These are phyloP conservation scores for Candida cerambycidarum DNA, from an alignment of 805 yeast species.

Conservation along the genomic window DNA sequence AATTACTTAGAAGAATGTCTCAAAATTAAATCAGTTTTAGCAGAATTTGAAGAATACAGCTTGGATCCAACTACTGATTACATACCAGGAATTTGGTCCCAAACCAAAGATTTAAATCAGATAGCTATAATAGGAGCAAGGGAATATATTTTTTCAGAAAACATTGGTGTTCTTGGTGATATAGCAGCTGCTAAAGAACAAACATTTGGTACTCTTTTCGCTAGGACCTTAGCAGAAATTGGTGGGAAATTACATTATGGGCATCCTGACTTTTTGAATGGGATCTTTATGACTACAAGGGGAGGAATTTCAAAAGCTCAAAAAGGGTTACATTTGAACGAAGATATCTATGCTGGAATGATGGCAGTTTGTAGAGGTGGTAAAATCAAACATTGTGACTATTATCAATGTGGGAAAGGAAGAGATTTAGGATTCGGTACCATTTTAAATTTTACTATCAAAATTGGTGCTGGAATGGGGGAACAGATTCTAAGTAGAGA, in stretches of 20 bases:
- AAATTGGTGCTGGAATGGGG: slow-evolving; percentile 98
- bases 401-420: slow-evolving; percentile 96
- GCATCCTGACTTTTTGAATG: slow-evolving; percentile 93
- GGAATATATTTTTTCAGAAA: slow-evolving; percentile 91
- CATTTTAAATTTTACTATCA: slow-evolving; percentile 88
- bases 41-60: slow-evolving; percentile 84
- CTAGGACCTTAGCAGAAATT: slow-evolving; percentile 87
- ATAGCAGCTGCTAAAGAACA: slow-evolving; percentile 98
- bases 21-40: slow-evolving; percentile 80
- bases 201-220: slow-evolving; percentile 93
- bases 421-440: slow-evolving; percentile 93
- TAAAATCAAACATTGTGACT: slow-evolving; percentile 91
- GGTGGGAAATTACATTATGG: slow-evolving; percentile 96
- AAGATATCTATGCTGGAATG: slow-evolving; percentile 96
- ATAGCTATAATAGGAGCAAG: slow-evolving; percentile 95
- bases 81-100: slow-evolving; percentile 14
- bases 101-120: slow-evolving; percentile 17
- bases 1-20: slow-evolving; percentile 92
- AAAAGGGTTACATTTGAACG: slow-evolving; percentile 87
- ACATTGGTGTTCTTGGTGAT: slow-evolving; percentile 89
- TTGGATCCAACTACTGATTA: slow-evolving; percentile 46
- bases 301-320: slow-evolving; percentile 97
- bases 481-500: slow-evolving; percentile 92
- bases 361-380: slow-evolving; percentile 88
- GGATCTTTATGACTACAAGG: slow-evolving; percentile 87